Conservation (phyloP, 23 red algal genomes). For the Chondrus crispus region DNA sequence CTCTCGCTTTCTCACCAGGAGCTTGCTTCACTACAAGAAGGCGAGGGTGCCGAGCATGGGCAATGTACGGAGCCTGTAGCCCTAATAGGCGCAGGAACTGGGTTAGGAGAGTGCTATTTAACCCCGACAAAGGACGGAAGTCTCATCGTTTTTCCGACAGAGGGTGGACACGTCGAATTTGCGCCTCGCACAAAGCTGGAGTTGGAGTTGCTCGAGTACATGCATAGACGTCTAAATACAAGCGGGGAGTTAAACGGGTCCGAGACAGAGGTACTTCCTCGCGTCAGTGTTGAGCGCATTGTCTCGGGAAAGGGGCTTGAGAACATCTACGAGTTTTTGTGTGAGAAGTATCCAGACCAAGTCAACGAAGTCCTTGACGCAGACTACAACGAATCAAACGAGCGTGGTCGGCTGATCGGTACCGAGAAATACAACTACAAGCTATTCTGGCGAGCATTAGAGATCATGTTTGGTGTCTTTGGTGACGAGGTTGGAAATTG, state of each 20-base stretch:
- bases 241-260: not conserved
- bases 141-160: constrained; percentile 68
- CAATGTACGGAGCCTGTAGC: constrained; percentile 30
- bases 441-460: constrained; percentile 74
- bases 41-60: constrained; percentile 19
- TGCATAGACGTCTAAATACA: constrained; percentile 59
- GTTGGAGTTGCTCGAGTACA: constrained; percentile 64
- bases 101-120: constrained; percentile 93
- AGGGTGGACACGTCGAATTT: constrained; percentile 99
- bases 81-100: constrained; percentile 91
- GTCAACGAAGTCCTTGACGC: constrained; percentile 63
- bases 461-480: constrained; percentile 86
- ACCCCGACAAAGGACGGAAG: constrained; percentile 44
- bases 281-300: constrained; percentile 92
- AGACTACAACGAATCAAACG: constrained; percentile 61
- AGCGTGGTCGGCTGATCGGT: constrained; percentile 73
- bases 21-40: constrained; percentile 66
- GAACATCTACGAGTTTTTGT: constrained; percentile 94
- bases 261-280: constrained; percentile 23
- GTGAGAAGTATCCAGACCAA: constrained; percentile 67
- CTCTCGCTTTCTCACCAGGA: constrained; percentile 70
- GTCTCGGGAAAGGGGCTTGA: constrained; percentile 90
- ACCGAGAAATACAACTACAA: constrained; percentile 71
- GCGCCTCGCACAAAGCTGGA: constrained; percentile 82
- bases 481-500: constrained; percentile 85